phyloP scores from a whole-genome alignment of 495 filamentous ascomycete genomes.

The Penicillium daleae region DNA sequence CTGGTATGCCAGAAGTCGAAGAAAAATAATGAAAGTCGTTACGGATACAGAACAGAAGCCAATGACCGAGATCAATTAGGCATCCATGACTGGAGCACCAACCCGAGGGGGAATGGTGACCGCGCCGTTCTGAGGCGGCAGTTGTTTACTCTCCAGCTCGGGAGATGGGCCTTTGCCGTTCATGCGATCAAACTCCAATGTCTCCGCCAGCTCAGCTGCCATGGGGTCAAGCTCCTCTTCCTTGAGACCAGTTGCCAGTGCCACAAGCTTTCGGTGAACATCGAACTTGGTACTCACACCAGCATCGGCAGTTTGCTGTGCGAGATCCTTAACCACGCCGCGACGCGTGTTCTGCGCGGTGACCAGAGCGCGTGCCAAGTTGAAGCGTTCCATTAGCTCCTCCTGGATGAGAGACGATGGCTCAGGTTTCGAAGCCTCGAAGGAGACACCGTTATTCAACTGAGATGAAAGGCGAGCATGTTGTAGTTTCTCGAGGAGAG shows the following conservation, averaged over 20 bases:
- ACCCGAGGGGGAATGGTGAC: constrained; percentile 31
- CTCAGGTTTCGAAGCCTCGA: constrained; percentile 15
- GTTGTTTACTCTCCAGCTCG: constrained; percentile 28
- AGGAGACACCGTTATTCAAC: constrained; percentile 21
- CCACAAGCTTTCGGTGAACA: constrained; percentile 56
- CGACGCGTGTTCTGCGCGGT: constrained; percentile 47
- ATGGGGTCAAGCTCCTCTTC: constrained; percentile 55
- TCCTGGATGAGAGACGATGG: constrained; percentile 28
- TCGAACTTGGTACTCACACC: constrained; percentile 57
- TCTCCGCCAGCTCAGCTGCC: constrained; percentile 51
- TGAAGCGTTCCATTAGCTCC: constrained; percentile 36
- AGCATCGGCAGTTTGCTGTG: constrained; percentile 51
- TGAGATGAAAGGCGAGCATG: constrained; percentile 32
- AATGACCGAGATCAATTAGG: constrained; percentile 19
- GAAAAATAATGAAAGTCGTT: constrained; percentile 39
- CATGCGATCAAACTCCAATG: constrained; percentile 51
- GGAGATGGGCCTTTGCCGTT: constrained; percentile 43
- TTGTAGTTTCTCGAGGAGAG: constrained; percentile 49
- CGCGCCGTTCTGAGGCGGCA: constrained; percentile 31
- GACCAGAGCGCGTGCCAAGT: constrained; percentile 42
- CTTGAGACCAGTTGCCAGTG: constrained; percentile 52
- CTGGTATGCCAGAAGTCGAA: constrained; percentile 35
- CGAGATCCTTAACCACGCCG: constrained; percentile 46
- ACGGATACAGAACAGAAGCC: constrained; percentile 24
- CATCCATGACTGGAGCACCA: constrained; percentile 46